Percentiles rank a stretch among this genome's conserved stretches.
Conservation (phyloP, 1,284 basidiomycete genomes). For the Athelia sp. region DNA sequence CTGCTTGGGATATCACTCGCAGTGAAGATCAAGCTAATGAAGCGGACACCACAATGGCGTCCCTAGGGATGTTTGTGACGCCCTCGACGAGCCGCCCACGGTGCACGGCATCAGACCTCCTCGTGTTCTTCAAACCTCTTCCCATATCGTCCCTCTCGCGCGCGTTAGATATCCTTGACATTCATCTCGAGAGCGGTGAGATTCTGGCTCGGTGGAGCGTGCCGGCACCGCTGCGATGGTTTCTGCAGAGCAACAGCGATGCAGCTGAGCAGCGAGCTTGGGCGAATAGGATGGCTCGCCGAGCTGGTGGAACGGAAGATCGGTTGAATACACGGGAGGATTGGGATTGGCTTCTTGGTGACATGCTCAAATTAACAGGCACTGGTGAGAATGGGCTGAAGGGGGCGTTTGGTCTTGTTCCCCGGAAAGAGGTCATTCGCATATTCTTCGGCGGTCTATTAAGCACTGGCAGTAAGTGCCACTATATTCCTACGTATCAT, state of each 20-base stretch:
- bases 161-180: constrained; percentile 84
- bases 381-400: constrained; percentile 55
- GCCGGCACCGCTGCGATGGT: constrained; percentile 76
- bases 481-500: constrained; percentile 4
- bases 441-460: constrained; percentile 84
- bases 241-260: constrained; percentile 72
- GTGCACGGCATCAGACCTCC: constrained; percentile 65
- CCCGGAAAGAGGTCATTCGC: constrained; percentile 62
- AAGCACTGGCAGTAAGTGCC: constrained; percentile 77
- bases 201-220: constrained; percentile 85
- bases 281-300: constrained; percentile 82
- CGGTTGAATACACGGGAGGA: constrained; percentile 61
- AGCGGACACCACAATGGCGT: constrained; percentile 73
- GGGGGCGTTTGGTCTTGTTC: constrained; percentile 78
- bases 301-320: constrained; percentile 53
- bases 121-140: constrained; percentile 79
- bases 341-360: constrained; percentile 83
- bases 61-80: constrained; percentile 73
- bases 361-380: constrained; percentile 81
- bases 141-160: constrained; percentile 70
- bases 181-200: constrained; percentile 91
- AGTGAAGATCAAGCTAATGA: constrained; percentile 65
- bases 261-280: constrained; percentile 72
- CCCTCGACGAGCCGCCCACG: constrained; percentile 62
- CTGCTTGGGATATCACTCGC: constrained; percentile 73